A percentile compares a stretch with the other conserved stretches of the same genome.
These are phyloP conservation scores for Candida mesenterica DNA, from an alignment of 1,139 yeast genomes.

Conservation along the genomic window DNA sequence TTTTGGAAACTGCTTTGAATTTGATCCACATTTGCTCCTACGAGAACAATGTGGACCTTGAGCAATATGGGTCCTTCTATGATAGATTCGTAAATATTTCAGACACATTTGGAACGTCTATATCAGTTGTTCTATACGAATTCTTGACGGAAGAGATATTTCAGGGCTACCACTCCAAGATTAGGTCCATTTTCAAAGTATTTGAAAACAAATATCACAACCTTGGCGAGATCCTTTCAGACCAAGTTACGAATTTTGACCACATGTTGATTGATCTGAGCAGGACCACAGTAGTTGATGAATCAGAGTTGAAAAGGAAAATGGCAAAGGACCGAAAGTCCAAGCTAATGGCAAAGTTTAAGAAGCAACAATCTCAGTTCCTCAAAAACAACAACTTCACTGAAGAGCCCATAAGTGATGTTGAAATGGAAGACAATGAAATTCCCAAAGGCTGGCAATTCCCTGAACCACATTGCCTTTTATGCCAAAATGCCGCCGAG, in stretches of 20 bases:
- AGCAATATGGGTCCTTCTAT: constrained; percentile 33
- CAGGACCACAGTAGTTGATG: constrained; percentile 18
- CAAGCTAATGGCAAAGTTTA: constrained; percentile 73
- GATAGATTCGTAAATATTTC: constrained; percentile 33
- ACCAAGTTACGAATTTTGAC: constrained; percentile 23
- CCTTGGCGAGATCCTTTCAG: constrained; percentile 20
- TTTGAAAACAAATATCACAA: constrained; percentile 29
- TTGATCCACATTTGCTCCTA: constrained; percentile 57
- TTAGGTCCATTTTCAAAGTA: constrained; percentile 51
- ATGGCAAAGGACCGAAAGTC: constrained; percentile 72
- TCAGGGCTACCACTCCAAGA: constrained; percentile 46
- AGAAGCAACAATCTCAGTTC: constrained; percentile 73
- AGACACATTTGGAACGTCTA: constrained; percentile 33
- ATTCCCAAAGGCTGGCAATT: constrained; percentile 56
- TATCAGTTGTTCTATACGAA: constrained; percentile 46
- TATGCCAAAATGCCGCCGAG: constrained; percentile 81
- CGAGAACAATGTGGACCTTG: constrained; percentile 31
- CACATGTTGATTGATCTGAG: constrained; percentile 17
- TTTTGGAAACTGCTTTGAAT: constrained; percentile 62
- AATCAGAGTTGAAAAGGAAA: constrained; percentile 56
- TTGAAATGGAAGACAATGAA: constrained; percentile 32
- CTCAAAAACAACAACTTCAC: constrained; percentile 47
- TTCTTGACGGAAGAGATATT: constrained; percentile 41
- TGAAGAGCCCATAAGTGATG: constrained; percentile 29
- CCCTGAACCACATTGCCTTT: constrained; percentile 79